Evolutionary conservation across 2,329 filamentous ascomycete species (phyloP).

Genomic region (Claviceps fusiformis): DNA sequence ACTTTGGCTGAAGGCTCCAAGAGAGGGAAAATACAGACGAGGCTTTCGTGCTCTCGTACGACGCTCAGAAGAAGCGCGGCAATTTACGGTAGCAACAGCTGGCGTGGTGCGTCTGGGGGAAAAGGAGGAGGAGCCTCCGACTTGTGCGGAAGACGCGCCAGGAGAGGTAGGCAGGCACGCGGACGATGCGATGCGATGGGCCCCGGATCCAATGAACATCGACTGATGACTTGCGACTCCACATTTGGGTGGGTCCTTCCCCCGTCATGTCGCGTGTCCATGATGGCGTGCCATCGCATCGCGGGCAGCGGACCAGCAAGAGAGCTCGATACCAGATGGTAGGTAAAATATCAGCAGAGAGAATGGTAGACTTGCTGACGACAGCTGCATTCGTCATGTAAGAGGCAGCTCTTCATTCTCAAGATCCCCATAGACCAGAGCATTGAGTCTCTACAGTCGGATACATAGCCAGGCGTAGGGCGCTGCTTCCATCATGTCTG

Average conservation of each 20-base stretch:
- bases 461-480: background rate
- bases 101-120: background rate
- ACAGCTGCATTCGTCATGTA: background rate
- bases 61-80: background rate
- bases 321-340: no score
- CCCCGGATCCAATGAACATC: conserved; percentile 1
- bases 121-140: background rate
- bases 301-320: no score
- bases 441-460: background rate
- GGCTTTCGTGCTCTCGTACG: background rate
- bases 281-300: background rate
- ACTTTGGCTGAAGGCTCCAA: no score
- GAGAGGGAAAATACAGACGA: background rate
- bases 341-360: no score
- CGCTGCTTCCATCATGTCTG: background rate
- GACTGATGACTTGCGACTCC: background rate
- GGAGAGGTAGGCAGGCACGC: background rate
- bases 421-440: background rate
- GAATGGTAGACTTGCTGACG: background rate
- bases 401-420: background rate
- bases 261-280: background rate
- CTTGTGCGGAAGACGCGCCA: background rate
- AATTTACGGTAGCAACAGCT: background rate
- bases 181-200: background rate
- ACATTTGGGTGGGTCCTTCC: background rate